These are phyloP conservation scores for Monosporozyma siamensis DNA, from an alignment of 805 yeast species.

Conservation along the genomic window DNA sequence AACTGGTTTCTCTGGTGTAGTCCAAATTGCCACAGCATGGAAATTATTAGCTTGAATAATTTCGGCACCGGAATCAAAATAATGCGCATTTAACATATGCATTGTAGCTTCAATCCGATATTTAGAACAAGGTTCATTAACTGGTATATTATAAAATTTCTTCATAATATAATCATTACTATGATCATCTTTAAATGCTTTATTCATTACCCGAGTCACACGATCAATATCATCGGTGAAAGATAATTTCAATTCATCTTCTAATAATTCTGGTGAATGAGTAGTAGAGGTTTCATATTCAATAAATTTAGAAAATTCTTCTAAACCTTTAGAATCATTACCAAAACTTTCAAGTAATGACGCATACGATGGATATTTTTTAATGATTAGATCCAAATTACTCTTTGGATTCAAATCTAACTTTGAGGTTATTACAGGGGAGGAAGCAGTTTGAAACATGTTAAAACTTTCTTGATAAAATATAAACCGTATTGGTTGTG, in stretches of 20 bases:
- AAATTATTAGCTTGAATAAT: conserved; percentile 26
- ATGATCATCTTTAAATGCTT: conserved; percentile 23
- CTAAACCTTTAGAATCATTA: background rate
- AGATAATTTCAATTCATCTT: background rate
- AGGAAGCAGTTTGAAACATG: background rate
- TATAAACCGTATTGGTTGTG: no score
- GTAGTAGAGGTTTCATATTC: background rate
- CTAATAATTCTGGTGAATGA: background rate
- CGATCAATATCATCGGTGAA: conserved; percentile 1
- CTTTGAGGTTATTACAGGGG: background rate
- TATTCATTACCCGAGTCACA: conserved; percentile 8
- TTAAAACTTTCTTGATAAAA: no score
- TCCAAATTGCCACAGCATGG: conserved; percentile 30
- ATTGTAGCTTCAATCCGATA: conserved; percentile 21
- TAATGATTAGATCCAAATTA: background rate
- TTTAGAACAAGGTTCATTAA: conserved; percentile 17
- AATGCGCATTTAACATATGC: conserved; percentile 18
- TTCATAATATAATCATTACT: conserved; percentile 24
- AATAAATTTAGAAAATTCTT: background rate
- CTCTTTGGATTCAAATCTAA: background rate
- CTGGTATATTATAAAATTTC: conserved; percentile 22
- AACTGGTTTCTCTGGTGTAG: conserved; percentile 17
- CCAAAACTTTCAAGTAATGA: background rate
- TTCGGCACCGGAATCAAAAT: conserved; percentile 27
- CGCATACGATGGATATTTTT: background rate